Percentiles rank a stretch among this genome's conserved stretches.
These are phyloP conservation scores for Corrigiola litoralis DNA, from an alignment of 179 eudicot species.

Conservation along the genomic window DNA sequence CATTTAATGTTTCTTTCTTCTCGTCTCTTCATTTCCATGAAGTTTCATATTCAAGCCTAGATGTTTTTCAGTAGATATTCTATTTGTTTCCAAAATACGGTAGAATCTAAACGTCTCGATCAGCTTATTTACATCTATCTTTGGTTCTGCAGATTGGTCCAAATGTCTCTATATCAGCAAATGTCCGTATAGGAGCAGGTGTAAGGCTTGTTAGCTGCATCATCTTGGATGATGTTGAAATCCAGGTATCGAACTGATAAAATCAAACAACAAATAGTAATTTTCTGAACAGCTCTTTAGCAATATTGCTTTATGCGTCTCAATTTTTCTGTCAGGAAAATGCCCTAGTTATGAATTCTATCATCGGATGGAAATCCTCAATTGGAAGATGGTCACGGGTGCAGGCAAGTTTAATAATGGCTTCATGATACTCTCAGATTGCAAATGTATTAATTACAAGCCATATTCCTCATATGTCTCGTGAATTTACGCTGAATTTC, in stretches of 20 bases:
- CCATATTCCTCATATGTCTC: not conserved
- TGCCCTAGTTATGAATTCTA: slow-evolving; percentile 84
- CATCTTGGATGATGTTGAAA: slow-evolving; percentile 81
- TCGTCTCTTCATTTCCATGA: too few species aligned
- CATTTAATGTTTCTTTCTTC: too few species aligned
- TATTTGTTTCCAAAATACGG: too few species aligned
- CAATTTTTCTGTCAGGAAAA: slow-evolving; percentile 59
- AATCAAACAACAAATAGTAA: not conserved
- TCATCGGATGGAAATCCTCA: slow-evolving; percentile 91
- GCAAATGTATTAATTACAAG: not conserved
- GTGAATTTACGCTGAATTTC: not conserved
- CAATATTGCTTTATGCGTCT: not conserved
- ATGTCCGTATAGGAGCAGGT: slow-evolving; percentile 88
- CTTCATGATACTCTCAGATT: not conserved
- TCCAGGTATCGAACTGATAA: slow-evolving; percentile 43
- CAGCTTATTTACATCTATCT: not conserved
- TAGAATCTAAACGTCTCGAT: too few species aligned
- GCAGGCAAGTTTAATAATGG: slow-evolving; percentile 52
- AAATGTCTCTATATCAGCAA: slow-evolving; percentile 84
- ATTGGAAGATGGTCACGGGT: slow-evolving; percentile 93
- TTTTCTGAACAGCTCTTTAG: not conserved
- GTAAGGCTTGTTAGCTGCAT: slow-evolving; percentile 84
- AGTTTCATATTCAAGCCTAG: too few species aligned
- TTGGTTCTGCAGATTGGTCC: slow-evolving; percentile 69
- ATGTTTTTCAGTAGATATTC: too few species aligned